Evolutionary conservation across 805 yeast species (phyloP).

Genomic region (Teunomyces panamensis): DNA sequence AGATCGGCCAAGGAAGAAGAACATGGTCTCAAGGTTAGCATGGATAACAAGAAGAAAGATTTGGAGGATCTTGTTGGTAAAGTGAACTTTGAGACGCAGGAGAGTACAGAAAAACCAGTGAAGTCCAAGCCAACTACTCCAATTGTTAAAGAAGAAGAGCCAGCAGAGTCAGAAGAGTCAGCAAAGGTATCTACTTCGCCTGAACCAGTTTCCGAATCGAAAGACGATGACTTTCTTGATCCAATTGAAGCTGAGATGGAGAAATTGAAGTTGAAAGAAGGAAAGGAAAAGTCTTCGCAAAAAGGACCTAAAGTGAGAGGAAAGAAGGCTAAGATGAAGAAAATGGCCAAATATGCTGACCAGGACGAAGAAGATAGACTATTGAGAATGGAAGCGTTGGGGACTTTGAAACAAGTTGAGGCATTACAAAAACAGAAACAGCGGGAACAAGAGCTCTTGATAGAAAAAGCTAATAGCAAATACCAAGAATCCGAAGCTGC

Average conservation of each 20-base stretch:
- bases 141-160: background rate
- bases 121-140: background rate
- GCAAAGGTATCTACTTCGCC: background rate
- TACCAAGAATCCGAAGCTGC: constrained; percentile 33
- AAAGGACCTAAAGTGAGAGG: constrained; percentile 60
- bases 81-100: background rate
- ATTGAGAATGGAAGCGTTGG: constrained; percentile 75
- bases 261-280: constrained; percentile 9
- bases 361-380: constrained; percentile 89
- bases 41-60: constrained; percentile 37
- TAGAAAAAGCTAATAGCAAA: constrained; percentile 23
- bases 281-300: constrained; percentile 1
- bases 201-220: constrained; percentile 4
- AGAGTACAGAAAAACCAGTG: background rate
- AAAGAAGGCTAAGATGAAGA: constrained; percentile 78
- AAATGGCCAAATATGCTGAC: constrained; percentile 81
- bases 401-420: constrained; percentile 67
- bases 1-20: constrained; percentile 32
- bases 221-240: constrained; percentile 11
- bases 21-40: constrained; percentile 35
- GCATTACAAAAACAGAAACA: constrained; percentile 19
- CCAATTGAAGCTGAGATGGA: constrained; percentile 11
- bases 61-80: constrained; percentile 22
- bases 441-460: constrained; percentile 17
- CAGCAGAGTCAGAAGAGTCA: background rate